Conservation (phyloP, 768 basidiomycete genomes). For the Rhodotorula sphaerocarpa region DNA sequence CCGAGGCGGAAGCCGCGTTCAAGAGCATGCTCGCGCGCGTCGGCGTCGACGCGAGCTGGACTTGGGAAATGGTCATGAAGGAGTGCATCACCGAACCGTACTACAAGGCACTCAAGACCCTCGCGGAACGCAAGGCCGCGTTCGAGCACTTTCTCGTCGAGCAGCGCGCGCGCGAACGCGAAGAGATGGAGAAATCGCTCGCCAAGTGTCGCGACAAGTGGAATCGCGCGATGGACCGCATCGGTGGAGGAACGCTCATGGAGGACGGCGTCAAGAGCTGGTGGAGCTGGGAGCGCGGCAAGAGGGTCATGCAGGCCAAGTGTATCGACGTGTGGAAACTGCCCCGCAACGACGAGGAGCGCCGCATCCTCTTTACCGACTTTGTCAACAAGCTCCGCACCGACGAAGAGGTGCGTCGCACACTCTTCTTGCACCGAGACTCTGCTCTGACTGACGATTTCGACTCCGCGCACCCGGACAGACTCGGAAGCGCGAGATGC, state of each 20-base stretch:
- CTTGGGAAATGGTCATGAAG: slow-evolving; percentile 97
- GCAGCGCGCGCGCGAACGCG: slow-evolving; percentile 70
- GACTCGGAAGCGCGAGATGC: slow-evolving; percentile 70
- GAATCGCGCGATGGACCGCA: slow-evolving; percentile 90
- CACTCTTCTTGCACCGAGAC: no score
- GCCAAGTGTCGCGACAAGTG: slow-evolving; percentile 53
- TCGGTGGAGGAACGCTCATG: slow-evolving; percentile 63
- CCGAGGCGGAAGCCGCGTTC: slow-evolving; percentile 92
- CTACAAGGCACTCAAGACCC: slow-evolving; percentile 84
- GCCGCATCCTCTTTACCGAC: slow-evolving; percentile 82
- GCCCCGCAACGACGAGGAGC: slow-evolving; percentile 72
- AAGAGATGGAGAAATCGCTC: slow-evolving; percentile 73
- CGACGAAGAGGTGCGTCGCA: slow-evolving; percentile 68
- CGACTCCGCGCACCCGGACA: slow-evolving; percentile 43
- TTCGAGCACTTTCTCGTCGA: slow-evolving; percentile 88
- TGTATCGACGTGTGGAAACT: slow-evolving; percentile 60
- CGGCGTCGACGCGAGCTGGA: slow-evolving; percentile 83
- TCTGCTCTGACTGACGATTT: no score
- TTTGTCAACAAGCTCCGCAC: slow-evolving; percentile 76
- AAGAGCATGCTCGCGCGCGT: slow-evolving; percentile 78
- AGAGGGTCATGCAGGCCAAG: slow-evolving; percentile 65
- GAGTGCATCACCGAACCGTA: slow-evolving; percentile 96
- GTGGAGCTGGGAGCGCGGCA: slow-evolving; percentile 38
- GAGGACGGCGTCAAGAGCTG: slow-evolving; percentile 59
- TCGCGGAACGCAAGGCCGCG: slow-evolving; percentile 86